Conservation (phyloP, 148 eudicot genomes). For the Euryodendron excelsum region DNA sequence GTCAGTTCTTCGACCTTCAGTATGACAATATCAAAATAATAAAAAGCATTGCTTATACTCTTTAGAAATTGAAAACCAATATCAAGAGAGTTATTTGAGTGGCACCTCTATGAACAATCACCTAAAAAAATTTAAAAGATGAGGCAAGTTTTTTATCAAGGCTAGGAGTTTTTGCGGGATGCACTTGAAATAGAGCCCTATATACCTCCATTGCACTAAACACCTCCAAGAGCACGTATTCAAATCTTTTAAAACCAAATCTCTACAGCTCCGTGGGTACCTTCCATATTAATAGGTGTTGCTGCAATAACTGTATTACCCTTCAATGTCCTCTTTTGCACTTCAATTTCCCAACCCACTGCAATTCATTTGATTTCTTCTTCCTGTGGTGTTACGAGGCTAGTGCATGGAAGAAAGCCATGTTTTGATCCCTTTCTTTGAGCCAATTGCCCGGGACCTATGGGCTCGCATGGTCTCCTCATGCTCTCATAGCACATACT, state of each 20-base stretch:
- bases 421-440: too few species aligned
- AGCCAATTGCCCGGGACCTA: too few species aligned
- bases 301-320: too few species aligned
- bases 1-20: neutral
- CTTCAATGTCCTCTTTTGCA: too few species aligned
- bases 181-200: neutral
- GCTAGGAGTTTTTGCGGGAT: neutral
- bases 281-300: too few species aligned
- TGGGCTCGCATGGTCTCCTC: too few species aligned
- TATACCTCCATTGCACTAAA: neutral
- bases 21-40: neutral
- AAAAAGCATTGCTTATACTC: neutral
- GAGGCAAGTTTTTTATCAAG: neutral
- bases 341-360: too few species aligned
- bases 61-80: neutral
- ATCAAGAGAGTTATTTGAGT: neutral
- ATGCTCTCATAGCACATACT: too few species aligned
- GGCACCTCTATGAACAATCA: neutral
- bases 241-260: neutral
- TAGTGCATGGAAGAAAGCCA: too few species aligned
- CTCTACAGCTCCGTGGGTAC: neutral
- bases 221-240: neutral
- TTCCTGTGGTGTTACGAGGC: too few species aligned
- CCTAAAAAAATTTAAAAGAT: neutral
- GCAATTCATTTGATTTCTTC: too few species aligned